Evolutionary conservation across 1,284 basidiomycete genomes (phyloP).

Genomic region (Cutaneotrichosporon sp.): DNA sequence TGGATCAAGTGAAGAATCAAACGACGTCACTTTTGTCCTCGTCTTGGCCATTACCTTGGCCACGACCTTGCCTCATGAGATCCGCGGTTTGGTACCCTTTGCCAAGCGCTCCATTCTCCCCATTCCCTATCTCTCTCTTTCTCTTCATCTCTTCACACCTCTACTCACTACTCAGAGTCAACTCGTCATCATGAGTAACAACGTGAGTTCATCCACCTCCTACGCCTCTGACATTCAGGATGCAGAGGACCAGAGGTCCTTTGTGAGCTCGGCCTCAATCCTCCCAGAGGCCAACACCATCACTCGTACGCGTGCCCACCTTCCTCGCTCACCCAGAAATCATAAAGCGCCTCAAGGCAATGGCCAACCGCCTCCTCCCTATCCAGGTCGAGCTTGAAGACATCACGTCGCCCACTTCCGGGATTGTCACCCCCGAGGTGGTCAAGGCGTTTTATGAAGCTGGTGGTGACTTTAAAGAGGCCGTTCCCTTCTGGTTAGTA

Average conservation of each 20-base stretch:
- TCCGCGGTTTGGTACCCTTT: too few relatives aligned
- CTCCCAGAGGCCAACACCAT: conserved; percentile 23
- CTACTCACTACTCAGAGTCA: conserved; percentile 1
- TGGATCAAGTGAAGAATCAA: not conserved
- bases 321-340: conserved; percentile 53
- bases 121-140: not conserved
- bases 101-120: not conserved
- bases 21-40: not conserved
- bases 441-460: conserved; percentile 54
- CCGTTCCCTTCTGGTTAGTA: conserved; percentile 58
- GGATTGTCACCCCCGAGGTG: conserved; percentile 54
- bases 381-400: conserved; percentile 59
- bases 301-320: conserved; percentile 14
- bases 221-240: conserved; percentile 19
- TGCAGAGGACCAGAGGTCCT: conserved; percentile 46
- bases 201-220: not conserved
- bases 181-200: conserved; percentile 1
- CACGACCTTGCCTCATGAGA: not conserved
- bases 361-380: conserved; percentile 75
- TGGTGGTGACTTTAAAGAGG: conserved; percentile 66
- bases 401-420: conserved; percentile 49
- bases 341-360: conserved; percentile 71
- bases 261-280: conserved; percentile 36
- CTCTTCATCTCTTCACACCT: conserved; percentile 2
- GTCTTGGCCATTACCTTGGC: not conserved